Evolutionary conservation across 768 basidiomycete species (phyloP), one percentile per base, ranked within the genome.

Genomic region (Agrocybe pediades): DNA sequence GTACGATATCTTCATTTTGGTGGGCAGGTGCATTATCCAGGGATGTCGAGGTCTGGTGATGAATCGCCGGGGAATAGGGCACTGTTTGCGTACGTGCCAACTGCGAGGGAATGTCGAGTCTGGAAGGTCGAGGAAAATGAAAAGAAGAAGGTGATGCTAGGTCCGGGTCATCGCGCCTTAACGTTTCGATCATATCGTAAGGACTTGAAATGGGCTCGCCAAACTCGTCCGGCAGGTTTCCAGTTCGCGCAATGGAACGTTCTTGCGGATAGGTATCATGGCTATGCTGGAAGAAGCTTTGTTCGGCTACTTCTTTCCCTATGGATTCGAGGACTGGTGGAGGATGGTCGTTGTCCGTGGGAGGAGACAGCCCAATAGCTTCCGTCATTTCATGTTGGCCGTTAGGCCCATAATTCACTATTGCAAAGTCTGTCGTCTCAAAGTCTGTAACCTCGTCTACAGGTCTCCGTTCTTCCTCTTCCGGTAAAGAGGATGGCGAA

Each of bases 1-100:
- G n/a, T n/a, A n/a, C n/a, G n/a, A 68, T 23, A 62, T 59, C 57
- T 9, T 58, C 81, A 30, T 82, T 76, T 56, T 80, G 85, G 64
- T 83, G 84, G n/a, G 71, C 59, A 49, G 71, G 67, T 5, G 49
- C 43, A 24, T 49, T 41, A 40, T 50, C 43, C 3, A 51, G 50
- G 5, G 51, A 47, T 7, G 40, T 41, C 46, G 42, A 7, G 23
- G n/a, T 39, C 9, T 41, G 33, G n/a, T 36, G 33, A 40, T 42
- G 36, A 11, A 40, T 39, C 19, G 51, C 40, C 8, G 36, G 48
- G 11, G 41, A 46, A 24, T 45, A 20, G 11, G 50, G 48, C 16
- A 39, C 11, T 13, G 3, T 44, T n/a, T 46, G 42, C 26, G 48
- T 49, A 17, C 42, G 36, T 39, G 50, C 13, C 15, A 40, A 24